phyloP scores from a whole-genome alignment of 148 eudicot species.

The Silene latifolia region DNA sequence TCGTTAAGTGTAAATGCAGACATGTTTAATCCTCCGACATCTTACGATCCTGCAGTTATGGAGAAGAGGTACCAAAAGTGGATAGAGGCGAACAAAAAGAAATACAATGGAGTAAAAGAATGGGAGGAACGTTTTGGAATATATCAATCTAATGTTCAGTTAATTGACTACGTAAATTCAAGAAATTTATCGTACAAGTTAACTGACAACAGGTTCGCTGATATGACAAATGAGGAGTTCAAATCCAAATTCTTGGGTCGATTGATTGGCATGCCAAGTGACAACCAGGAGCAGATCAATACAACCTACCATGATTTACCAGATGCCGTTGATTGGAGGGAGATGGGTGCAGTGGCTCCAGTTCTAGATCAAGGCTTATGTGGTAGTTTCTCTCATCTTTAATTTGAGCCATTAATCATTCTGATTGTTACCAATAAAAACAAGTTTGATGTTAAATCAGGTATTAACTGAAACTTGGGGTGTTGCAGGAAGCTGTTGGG shows the following conservation, averaged over 20 bases:
- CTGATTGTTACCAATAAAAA: too few relatives aligned
- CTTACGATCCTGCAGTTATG: slow-evolving; percentile 11
- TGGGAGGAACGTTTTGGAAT: slow-evolving; percentile 20
- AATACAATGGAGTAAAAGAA: slow-evolving; percentile 10
- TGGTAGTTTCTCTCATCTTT: slow-evolving; percentile 22
- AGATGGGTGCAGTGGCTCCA: slow-evolving; percentile 60
- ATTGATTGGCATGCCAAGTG: slow-evolving; percentile 2
- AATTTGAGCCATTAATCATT: too few relatives aligned
- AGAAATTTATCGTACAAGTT: slow-evolving; percentile 36
- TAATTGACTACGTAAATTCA: slow-evolving; percentile 12
- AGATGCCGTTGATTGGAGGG: slow-evolving; percentile 50
- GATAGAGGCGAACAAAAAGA: background rate
- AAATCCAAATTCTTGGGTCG: slow-evolving; percentile 37
- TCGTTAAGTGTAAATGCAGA: slow-evolving; percentile 5
- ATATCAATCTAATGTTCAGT: slow-evolving; percentile 16
- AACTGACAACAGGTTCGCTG: slow-evolving; percentile 51
- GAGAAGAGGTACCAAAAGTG: slow-evolving; percentile 16
- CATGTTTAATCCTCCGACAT: background rate
- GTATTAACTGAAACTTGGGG: background rate
- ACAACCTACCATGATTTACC: slow-evolving; percentile 24
- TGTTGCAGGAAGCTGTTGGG: slow-evolving; percentile 41
- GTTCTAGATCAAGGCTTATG: slow-evolving; percentile 62
- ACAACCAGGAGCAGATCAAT: background rate
- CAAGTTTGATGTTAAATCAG: too few relatives aligned
- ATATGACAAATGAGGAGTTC: slow-evolving; percentile 54